Evolutionary conservation across 106 monocot species (phyloP), one percentile per base, ranked within the genome.

Genomic region (Acanthochlamys bracteata): DNA sequence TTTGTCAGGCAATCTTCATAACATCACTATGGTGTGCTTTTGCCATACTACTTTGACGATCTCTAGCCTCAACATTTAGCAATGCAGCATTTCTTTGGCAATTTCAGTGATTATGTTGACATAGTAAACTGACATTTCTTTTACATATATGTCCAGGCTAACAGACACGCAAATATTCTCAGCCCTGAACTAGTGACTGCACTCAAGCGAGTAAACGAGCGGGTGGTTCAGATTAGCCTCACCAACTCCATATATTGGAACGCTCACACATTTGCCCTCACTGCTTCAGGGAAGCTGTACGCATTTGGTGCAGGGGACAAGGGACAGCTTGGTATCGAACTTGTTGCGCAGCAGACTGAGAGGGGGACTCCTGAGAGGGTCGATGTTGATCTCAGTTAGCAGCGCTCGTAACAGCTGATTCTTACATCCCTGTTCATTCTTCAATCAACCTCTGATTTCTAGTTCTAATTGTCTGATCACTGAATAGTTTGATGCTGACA

Each of bases 211-310:
- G 67, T 68, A 10, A 84, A 86, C 23, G 96, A 98, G 71, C 82
- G 59, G 71, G 79, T 99, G 7, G 92, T 92, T 42, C 98, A 95
- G 73, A 80, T 95, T 67, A 95, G 98, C 55, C 83, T 92, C 42
- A 99, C 98, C 39, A 99, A 92, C 61, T 92, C 92, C 0, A 75
- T 92, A 11, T 92, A 99, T 51, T 99, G 98, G 98, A 92, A 92
- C 53, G 98, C 98, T 1, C 98, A 99, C 53, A 99, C 98, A n/a
- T 89, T 99, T 47, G 98, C 92, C n/a, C 79, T 99, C 22, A 89
- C 88, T 0, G 92, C 84, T 12, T 81, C 85, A 1, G 98, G 98
- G 0, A 83, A 78, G 52, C 78, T 99, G 15, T 99, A 83, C 19
- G 92, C 98, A 19, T 92, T 99, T 54, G 98, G 98, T 3, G 81